Base-by-base conservation (phyloP, 345 rosid species). In the Gossypium bickii region DNA sequence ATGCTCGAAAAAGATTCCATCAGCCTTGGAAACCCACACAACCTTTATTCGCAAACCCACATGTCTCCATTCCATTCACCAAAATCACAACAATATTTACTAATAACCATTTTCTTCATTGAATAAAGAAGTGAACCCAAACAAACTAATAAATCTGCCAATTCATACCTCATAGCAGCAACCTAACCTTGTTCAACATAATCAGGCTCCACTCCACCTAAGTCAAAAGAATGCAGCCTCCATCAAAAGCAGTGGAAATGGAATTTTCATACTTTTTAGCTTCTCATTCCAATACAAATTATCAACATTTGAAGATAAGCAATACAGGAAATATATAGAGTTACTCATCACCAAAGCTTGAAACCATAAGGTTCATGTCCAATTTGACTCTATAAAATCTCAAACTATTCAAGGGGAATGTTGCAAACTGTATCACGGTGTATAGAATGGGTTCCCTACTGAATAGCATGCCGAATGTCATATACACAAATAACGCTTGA, bases 401-500 rank as follows among this genome's bases (percentile, higher is more conserved):
- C 44, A 69, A 69, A 69, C 60, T 24, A 49, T 27, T 68, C 59
- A 49, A 25, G 59, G 59, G 34, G 22, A 68, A 24, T 68, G 72
- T 49, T 38, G 27, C 44, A 68, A 68, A 68, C 22, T 25, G 15
- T 48, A 51, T 51, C 25, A 69, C 29, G 60, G 24, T 29, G 72
- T 69, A 49, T 51, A 27, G 52, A 51, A 18, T 56, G 24, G 13
- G 11, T 24, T 44, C 70, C 76, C 57, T 47, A 34, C 65, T 49
- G 61, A 59, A 72, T 60, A 18, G 67, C 4, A 75, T 72, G 72
- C 51, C 49, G 25, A 76, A 79, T 56, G 73, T 51, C 66, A 51
- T 79, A 67, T 52, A 73, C 44, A 24, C 29, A 47, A 75, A 41
- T 12, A 65, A 51, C n/a, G 57, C 59, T 61, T 66, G 10, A 63